Percentiles rank a stretch among this genome's conserved stretches.
Conservation (phyloP, 2,329 filamentous ascomycete species). For the Eutypella sp. region DNA sequence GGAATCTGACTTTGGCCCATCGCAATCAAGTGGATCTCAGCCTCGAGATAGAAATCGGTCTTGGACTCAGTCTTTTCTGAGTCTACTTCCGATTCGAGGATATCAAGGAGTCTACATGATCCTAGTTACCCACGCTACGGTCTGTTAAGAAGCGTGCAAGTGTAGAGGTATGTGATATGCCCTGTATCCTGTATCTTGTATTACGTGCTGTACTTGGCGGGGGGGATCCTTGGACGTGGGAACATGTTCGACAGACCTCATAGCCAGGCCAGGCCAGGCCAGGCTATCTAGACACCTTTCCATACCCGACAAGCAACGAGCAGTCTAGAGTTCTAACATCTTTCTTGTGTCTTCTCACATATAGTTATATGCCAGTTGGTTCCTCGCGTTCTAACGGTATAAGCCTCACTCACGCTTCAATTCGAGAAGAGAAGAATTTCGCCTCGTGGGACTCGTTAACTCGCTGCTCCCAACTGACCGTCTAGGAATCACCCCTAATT, state of each 20-base stretch:
- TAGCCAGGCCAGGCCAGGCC: too few species aligned
- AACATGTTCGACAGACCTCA: too few species aligned
- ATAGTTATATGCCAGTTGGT: conserved; percentile 40
- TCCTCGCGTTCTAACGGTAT: conserved; percentile 28
- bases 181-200: too few species aligned
- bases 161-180: conserved; percentile 29
- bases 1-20: conserved; percentile 31
- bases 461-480: conserved; percentile 53
- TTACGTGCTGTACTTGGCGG: background rate
- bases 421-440: conserved; percentile 35
- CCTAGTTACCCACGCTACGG: conserved; percentile 22
- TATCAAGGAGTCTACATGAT: conserved; percentile 28
- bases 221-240: too few species aligned
- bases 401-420: conserved; percentile 40
- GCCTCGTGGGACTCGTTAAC: conserved; percentile 58
- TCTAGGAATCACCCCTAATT: conserved; percentile 44
- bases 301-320: conserved; percentile 4
- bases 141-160: conserved; percentile 27
- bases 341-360: conserved; percentile 27
- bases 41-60: conserved; percentile 26
- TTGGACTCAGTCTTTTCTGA: conserved; percentile 25
- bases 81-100: conserved; percentile 31
- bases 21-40: conserved; percentile 24
- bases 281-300: too few species aligned
- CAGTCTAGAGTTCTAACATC: conserved; percentile 17